Conservation (phyloP, 2,329 filamentous ascomycete species). For the Cladosporium sp. region DNA sequence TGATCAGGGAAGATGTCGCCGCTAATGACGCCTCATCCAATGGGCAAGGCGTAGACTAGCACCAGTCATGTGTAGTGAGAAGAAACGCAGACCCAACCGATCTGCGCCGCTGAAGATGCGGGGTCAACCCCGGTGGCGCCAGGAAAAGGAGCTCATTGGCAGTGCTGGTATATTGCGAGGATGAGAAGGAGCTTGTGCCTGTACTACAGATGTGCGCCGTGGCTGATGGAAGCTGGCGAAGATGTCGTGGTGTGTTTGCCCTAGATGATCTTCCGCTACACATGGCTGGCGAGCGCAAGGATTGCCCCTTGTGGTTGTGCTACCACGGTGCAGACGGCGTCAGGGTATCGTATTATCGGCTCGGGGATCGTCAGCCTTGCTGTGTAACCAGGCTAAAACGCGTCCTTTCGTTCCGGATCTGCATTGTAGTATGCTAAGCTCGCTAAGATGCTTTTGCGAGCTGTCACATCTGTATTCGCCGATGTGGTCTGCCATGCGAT, state of each 20-base stretch:
- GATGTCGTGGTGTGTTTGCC: background rate
- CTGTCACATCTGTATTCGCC: background rate
- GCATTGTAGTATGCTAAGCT: background rate
- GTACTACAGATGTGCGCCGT: constrained; percentile 4
- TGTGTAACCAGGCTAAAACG: background rate
- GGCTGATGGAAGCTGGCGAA: background rate
- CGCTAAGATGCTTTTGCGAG: background rate
- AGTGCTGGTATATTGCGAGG: background rate
- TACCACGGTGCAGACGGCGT: background rate
- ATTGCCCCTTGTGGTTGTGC: background rate
- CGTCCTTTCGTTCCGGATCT: background rate
- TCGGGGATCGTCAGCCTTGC: background rate
- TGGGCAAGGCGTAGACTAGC: background rate
- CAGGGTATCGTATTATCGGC: background rate
- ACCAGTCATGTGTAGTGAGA: background rate
- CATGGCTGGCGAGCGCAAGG: background rate
- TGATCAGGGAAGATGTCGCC: background rate
- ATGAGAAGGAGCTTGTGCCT: no score
- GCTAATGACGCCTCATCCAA: background rate
- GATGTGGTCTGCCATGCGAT: background rate
- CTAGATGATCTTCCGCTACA: background rate
- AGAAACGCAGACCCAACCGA: background rate
- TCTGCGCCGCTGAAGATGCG: constrained; percentile 5
- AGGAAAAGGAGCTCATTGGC: background rate
- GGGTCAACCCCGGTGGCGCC: background rate